Percentiles rank a stretch among this genome's conserved stretches.
Evolutionary conservation across 495 filamentous ascomycete species (phyloP).

Genomic region (Pseudoneurospora amorphoporcata): DNA sequence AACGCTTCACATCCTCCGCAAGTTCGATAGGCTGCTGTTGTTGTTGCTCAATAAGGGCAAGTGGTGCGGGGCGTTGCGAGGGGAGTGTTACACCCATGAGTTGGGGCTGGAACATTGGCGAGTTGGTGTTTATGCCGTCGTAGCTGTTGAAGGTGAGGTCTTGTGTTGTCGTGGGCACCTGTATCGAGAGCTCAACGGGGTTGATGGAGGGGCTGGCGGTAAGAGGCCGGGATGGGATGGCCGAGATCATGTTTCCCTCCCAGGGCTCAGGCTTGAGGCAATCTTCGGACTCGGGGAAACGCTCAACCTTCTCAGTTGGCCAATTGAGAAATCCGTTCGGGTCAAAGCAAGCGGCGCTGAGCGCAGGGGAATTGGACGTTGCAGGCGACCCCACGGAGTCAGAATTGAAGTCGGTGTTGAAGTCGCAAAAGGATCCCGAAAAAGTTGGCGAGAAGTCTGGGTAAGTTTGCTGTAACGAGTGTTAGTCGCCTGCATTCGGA

Average conservation of each 20-base stretch:
- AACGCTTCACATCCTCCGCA: conserved; percentile 5
- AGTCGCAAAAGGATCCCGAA: conserved; percentile 10
- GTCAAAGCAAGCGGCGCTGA: conserved; percentile 9
- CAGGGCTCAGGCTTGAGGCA: conserved; percentile 13
- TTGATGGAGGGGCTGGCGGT: conserved; percentile 21
- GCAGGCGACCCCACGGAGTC: conserved; percentile 19
- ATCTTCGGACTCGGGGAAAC: conserved; percentile 9
- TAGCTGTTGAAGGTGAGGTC: background rate
- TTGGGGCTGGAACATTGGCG: conserved; percentile 8
- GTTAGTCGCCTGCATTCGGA: conserved; percentile 1
- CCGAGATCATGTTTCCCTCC: conserved; percentile 2
- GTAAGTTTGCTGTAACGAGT: conserved; percentile 5
- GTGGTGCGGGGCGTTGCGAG: background rate
- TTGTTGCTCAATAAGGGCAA: background rate
- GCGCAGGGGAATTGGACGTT: conserved; percentile 18
- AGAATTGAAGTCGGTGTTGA: conserved; percentile 19
- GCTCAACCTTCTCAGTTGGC: conserved; percentile 3
- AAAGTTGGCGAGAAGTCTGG: conserved; percentile 17
- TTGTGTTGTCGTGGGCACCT: background rate
- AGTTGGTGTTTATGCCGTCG: background rate
- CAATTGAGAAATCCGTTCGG: too few relatives aligned
- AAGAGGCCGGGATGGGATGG: conserved; percentile 1
- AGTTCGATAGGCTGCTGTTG: background rate
- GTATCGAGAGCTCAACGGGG: conserved; percentile 18
- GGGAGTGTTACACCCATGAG: conserved; percentile 1